Evolutionary conservation across 768 basidiomycete genomes (phyloP).

Genomic region (Lentinus brumalis): DNA sequence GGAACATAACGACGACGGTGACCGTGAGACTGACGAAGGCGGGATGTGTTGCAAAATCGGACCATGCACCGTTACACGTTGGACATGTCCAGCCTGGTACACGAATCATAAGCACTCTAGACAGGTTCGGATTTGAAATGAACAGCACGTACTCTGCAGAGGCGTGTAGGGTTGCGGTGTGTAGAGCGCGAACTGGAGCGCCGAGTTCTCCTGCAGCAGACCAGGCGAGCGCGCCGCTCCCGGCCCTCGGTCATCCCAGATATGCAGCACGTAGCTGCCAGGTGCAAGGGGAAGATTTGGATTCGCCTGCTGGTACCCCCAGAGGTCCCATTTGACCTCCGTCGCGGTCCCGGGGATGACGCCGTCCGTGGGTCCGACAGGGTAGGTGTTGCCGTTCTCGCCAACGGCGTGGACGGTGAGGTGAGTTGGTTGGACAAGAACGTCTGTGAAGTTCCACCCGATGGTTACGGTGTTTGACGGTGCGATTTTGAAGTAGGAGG

Average conservation of each 20-base stretch:
- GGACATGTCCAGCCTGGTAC: constrained; percentile 62
- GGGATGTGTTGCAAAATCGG: constrained; percentile 46
- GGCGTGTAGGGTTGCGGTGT: constrained; percentile 73
- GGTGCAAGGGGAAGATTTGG: constrained; percentile 71
- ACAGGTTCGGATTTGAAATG: neutral
- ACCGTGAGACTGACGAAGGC: constrained; percentile 56
- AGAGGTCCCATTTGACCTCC: constrained; percentile 78
- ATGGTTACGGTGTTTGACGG: constrained; percentile 75
- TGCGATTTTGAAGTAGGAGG: constrained; percentile 90
- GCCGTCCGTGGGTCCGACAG: constrained; percentile 79
- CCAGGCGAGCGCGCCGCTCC: constrained; percentile 61
- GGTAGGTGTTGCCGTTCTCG: constrained; percentile 87
- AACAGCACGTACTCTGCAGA: constrained; percentile 44
- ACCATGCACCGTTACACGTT: constrained; percentile 40
- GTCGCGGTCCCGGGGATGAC: constrained; percentile 73
- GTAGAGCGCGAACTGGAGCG: constrained; percentile 82
- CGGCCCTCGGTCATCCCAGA: constrained; percentile 82
- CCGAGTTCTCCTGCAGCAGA: constrained; percentile 66
- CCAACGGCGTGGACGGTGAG: constrained; percentile 83
- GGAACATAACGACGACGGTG: constrained; percentile 61
- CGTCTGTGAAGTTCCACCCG: constrained; percentile 85
- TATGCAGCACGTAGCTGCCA: constrained; percentile 74
- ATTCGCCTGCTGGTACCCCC: constrained; percentile 64
- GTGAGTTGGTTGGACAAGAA: constrained; percentile 68
- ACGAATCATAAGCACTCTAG: neutral